Conservation (phyloP, 1,139 yeast species). For the Ogataea hybrid region DNA sequence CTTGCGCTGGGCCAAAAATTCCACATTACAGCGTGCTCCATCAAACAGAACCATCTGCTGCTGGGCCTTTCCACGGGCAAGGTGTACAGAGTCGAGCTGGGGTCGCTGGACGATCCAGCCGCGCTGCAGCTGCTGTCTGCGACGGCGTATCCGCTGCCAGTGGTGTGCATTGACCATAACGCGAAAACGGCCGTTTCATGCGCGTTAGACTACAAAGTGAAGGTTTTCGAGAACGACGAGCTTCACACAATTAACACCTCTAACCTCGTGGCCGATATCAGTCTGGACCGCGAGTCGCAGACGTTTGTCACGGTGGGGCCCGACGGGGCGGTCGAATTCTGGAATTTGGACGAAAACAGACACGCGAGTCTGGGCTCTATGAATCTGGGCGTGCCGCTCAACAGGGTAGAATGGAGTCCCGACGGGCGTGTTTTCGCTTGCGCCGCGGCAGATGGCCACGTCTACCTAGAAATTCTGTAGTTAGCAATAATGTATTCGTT, state of each 20-base stretch:
- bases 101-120: constrained; percentile 9
- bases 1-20: constrained; percentile 5
- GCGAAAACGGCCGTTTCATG: constrained; percentile 7
- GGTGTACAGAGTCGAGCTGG: constrained; percentile 12
- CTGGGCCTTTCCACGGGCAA: constrained; percentile 23
- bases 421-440: constrained; percentile 9
- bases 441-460: constrained; percentile 8
- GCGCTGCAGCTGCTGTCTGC: constrained; percentile 6
- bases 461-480: constrained; percentile 12
- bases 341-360: constrained; percentile 38
- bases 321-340: constrained; percentile 37
- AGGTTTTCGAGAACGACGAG: constrained; percentile 3
- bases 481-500: constrained; percentile 19
- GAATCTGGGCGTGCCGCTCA: constrained; percentile 14
- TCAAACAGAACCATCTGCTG: constrained; percentile 18
- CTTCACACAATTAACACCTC: constrained; percentile 1
- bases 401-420: constrained; percentile 18
- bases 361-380: constrained; percentile 6
- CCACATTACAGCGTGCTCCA: constrained; percentile 19
- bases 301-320: constrained; percentile 15
- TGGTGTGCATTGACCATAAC: constrained; percentile 16
- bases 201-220: constrained; percentile 15
- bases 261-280: constrained; percentile 8
- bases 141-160: constrained; percentile 13
- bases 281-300: constrained; percentile 3